Conservation (phyloP, 176 grass and related monocot genomes). For the Juncus inflexus region DNA sequence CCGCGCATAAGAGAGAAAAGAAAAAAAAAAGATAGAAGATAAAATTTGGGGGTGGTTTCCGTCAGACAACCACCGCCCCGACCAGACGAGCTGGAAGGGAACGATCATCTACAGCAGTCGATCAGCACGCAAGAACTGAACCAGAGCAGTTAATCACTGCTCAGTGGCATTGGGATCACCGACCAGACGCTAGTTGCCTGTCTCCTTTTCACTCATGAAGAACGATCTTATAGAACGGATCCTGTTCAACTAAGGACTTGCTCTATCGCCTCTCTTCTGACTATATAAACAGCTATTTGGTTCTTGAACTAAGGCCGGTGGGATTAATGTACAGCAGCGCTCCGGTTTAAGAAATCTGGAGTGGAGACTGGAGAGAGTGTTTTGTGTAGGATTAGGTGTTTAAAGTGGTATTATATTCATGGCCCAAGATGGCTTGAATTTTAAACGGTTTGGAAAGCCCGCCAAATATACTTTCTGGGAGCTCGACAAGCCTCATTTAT, state of each 20-base stretch:
- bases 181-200: slow-evolving; percentile 30
- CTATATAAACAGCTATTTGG: no score
- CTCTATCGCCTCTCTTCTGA: no score
- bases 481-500: no score
- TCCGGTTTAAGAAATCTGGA: no score
- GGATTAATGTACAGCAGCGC: no score
- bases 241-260: slow-evolving; percentile 31
- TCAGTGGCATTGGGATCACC: slow-evolving; percentile 21
- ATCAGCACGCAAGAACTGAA: neutral
- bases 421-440: no score
- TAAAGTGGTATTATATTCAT: no score
- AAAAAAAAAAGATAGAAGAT: neutral
- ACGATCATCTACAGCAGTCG: slow-evolving; percentile 29
- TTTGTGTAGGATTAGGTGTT: no score
- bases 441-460: no score
- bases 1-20: neutral
- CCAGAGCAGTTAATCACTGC: slow-evolving; percentile 25
- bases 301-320: no score
- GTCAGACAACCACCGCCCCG: slow-evolving; percentile 28
- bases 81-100: neutral
- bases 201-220: slow-evolving; percentile 28
- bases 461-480: no score
- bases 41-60: slow-evolving; percentile 5
- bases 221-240: slow-evolving; percentile 32
- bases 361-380: no score